Percentiles rank a stretch among this genome's conserved stretches.
Evolutionary conservation across 352 stramenopile species (phyloP).

Genomic region (Hyaloperonospora arabidopsidis): DNA sequence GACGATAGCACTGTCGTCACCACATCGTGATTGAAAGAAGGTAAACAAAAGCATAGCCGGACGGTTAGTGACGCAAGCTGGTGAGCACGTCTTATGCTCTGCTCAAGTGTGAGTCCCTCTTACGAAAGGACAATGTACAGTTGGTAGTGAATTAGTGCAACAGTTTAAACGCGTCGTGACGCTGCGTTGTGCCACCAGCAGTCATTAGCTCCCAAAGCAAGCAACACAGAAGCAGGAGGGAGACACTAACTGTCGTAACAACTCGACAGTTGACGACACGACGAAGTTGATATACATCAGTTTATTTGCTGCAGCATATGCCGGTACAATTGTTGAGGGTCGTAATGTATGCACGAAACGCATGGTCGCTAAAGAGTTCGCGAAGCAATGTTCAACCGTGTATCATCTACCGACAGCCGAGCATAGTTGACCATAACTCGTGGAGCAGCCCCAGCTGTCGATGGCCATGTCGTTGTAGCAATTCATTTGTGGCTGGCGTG

Average conservation of each 20-base stretch:
- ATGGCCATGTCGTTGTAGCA: slow-evolving; percentile 10
- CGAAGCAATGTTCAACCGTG: no score
- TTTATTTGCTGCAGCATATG: no score
- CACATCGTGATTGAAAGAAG: background rate
- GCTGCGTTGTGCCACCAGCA: slow-evolving; percentile 29
- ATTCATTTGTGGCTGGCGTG: no score
- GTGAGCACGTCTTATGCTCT: slow-evolving; percentile 11
- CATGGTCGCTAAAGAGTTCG: no score
- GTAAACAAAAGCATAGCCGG: slow-evolving; percentile 9
- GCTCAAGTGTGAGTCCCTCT: background rate
- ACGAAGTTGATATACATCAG: background rate
- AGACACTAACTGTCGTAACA: no score
- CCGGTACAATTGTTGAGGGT: no score
- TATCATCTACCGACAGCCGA: no score
- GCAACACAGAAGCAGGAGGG: slow-evolving; percentile 17
- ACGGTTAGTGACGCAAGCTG: no score
- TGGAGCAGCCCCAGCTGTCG: slow-evolving; percentile 16
- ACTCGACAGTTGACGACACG: slow-evolving; percentile 2
- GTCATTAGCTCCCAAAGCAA: slow-evolving; percentile 21
- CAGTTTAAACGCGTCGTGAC: slow-evolving; percentile 7
- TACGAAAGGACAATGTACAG: no score
- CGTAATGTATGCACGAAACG: no score
- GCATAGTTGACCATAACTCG: slow-evolving; percentile 1
- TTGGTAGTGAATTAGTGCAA: no score
- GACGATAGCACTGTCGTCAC: no score